Evolutionary conservation across 1,139 yeast genomes (phyloP), one percentile per base, ranked within the genome.

Genomic region (Eremothecium sinecaudum): DNA sequence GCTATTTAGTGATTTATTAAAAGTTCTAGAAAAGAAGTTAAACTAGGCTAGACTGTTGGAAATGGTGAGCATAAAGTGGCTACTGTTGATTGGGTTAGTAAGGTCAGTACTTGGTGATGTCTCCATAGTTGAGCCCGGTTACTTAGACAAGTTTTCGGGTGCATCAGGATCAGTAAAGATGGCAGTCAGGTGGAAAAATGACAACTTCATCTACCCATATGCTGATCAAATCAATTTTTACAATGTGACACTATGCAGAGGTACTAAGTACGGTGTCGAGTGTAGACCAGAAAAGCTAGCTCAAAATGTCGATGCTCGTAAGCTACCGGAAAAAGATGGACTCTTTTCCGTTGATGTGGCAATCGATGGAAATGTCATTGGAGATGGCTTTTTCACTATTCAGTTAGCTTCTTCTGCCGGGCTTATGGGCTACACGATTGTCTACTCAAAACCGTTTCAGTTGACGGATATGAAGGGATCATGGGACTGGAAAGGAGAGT

Each of bases 231-330:
- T 73, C 20, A 43, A 58, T 4, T 42, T 61, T 0, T 75, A 71
- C 42, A 64, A 77, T 1, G 63, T 87, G 38, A 58, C 63, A 19
- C 62, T 87, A 37, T 92, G 59, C 71, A 84, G 2, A 94, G 94
- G 14, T 59, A 76, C 15, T 71, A 75, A 50, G 24, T 6, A 28
- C 15, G 7, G 23, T 23, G 23, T 13, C n/a, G 27, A 9, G 8
- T 18, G 26, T n/a, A 15, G 14, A 11, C n/a, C 19, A 15, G 16
- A 19, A 18, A 15, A 14, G 4, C 4, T 28, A 5, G 32, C 32
- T 4, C 16, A 21, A 4, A 19, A 30, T 10, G 28, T 30, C 13
- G 19, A 16, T 18, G 19, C 19, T 14, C 9, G 15, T 16, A 18
- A 22, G 15, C 18, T 21, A 15, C 12, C 21, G 27, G 18, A 30